phyloP scores from a whole-genome alignment of 1,284 basidiomycete species.

The Apiotrichum gamsii region DNA sequence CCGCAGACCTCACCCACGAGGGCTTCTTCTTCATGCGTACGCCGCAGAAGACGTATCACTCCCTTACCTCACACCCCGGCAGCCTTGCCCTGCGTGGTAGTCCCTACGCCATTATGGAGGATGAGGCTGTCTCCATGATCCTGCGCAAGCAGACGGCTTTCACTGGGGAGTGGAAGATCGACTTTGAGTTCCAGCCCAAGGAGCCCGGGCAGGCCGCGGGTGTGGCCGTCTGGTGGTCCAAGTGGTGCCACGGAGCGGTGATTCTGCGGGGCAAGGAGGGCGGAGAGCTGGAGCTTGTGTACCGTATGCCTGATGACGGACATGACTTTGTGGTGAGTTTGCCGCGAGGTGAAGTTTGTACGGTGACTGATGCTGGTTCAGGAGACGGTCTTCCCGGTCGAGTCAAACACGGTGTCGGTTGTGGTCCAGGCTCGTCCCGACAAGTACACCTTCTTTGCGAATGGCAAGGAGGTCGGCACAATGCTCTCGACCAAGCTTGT shows the following conservation, averaged over 20 bases:
- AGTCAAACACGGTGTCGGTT: neutral
- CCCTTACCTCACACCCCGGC: neutral
- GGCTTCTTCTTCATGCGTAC: constrained; percentile 19
- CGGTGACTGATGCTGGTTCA: too few relatives aligned
- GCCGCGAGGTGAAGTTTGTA: too few relatives aligned
- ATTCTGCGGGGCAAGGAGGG: neutral
- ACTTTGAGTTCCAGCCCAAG: constrained; percentile 14
- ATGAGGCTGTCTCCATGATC: constrained; percentile 15
- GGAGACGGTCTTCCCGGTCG: neutral
- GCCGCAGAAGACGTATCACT: constrained; percentile 6
- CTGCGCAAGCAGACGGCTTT: constrained; percentile 18
- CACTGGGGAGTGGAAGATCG: constrained; percentile 11
- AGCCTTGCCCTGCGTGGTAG: neutral
- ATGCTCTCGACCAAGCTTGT: neutral
- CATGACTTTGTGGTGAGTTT: too few relatives aligned
- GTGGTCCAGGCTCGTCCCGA: neutral
- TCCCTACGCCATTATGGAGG: constrained; percentile 12
- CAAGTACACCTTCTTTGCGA: neutral
- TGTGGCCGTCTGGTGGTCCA: constrained; percentile 11
- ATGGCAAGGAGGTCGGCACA: neutral
- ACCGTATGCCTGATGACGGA: neutral
- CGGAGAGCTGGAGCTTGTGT: neutral
- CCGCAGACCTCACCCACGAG: constrained; percentile 4
- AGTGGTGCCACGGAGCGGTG: neutral
- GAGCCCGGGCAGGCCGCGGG: constrained; percentile 18